phyloP scores from a whole-genome alignment of 1,284 basidiomycete genomes.

The Vanrija pseudolonga region DNA sequence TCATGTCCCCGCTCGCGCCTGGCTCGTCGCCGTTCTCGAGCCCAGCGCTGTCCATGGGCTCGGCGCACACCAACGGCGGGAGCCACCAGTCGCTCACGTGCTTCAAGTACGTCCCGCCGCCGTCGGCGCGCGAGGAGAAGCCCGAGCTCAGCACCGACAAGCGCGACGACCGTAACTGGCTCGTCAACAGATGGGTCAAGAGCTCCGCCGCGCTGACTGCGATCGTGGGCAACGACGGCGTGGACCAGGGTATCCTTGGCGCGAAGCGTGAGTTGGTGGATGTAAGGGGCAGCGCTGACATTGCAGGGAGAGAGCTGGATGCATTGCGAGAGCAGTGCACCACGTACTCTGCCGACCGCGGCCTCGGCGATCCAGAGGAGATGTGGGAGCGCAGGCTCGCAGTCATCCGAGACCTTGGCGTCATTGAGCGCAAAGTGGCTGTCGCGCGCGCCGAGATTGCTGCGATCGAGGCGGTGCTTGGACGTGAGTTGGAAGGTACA shows the following conservation, averaged over 20 bases:
- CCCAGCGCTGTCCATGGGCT: not conserved
- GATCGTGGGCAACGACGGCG: slow-evolving; percentile 3
- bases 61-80: too few relatives aligned
- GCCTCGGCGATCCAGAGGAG: slow-evolving; percentile 19
- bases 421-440: slow-evolving; percentile 11
- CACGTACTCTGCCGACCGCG: slow-evolving; percentile 9
- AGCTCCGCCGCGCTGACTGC: not conserved
- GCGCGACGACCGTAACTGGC: slow-evolving; percentile 16
- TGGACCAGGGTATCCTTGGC: not conserved
- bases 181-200: slow-evolving; percentile 17
- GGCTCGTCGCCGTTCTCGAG: too few relatives aligned
- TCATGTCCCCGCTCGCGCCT: too few relatives aligned
- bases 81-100: not conserved
- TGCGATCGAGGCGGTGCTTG: slow-evolving; percentile 17
- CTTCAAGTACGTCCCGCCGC: slow-evolving; percentile 3
- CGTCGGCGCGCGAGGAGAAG: slow-evolving; percentile 6
- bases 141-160: slow-evolving; percentile 10
- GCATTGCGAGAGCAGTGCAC: slow-evolving; percentile 6
- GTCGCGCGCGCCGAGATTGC: slow-evolving; percentile 17
- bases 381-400: slow-evolving; percentile 17
- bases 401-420: slow-evolving; percentile 13
- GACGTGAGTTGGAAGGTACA: slow-evolving; percentile 10
- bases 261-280: slow-evolving; percentile 9
- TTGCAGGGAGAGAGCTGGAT: slow-evolving; percentile 6
- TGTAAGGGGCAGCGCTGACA: not conserved